Evolutionary conservation across 2,329 filamentous ascomycete genomes (phyloP), one percentile per base, ranked within the genome.

Genomic region (Bipolaris cookei): DNA sequence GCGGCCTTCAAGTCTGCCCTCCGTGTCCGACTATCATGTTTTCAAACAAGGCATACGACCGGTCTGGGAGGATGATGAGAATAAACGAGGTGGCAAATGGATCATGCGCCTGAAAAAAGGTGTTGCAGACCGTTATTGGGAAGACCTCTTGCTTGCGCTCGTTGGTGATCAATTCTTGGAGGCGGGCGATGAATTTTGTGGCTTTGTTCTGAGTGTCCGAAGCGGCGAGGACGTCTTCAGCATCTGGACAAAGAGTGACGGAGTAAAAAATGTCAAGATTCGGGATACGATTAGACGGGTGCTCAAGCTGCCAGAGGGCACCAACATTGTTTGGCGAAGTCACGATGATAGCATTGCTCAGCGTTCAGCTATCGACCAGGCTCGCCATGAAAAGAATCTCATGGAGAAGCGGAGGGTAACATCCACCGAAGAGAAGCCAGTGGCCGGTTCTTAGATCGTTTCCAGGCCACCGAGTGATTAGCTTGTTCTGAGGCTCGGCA

Each of bases 31-130:
- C 78, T 99, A 97, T 75, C 95, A 99, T 76, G 89, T 99, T 58
- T 99, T 99, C 83, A 96, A 95, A 79, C 92, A 95, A 73, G 94
- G 93, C 52, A 93, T 99, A 60, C 88, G 95, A 59, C 95, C 95
- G 20, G 95, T 99, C 68, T 99, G 95, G 95, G 95, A 99, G 78
- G 95, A 99, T 68, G 92, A 97, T 44, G 92, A 96, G 75, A 99
- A 99, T 80, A 95, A 92, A 77, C 90, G 88, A 66, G 95, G 95
- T 52, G 95, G 95, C 49, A 99, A 99, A 80, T 99, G 94, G 94
- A 93, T 97, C 64, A 88, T 99, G 75, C 86, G 94, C 65, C 81
- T 99, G 75, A 97, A 97, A 85, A 99, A 99, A 83, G 95, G 95
- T 23, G 91, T 99, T 18, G 91, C 92, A 16, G 95, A 98, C 77